These are phyloP conservation scores for Chaetomium cochliodes DNA, from an alignment of 495 filamentous ascomycete genomes.

Conservation along the genomic window DNA sequence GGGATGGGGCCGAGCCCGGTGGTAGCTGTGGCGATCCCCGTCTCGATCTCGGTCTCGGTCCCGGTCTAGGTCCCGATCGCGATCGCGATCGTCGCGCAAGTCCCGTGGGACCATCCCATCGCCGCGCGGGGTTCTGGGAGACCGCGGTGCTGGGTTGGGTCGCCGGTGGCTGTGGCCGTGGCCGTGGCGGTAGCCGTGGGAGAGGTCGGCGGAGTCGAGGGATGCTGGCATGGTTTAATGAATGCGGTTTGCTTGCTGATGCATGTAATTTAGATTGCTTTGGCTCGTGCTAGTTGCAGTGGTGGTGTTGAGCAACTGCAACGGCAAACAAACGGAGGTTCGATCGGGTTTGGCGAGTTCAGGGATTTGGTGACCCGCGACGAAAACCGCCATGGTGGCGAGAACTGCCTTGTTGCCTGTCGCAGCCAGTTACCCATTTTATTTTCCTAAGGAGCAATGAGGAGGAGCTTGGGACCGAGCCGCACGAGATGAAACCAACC, in stretches of 20 bases:
- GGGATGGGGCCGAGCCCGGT: background rate
- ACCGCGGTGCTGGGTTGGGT: background rate
- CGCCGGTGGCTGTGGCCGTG: background rate
- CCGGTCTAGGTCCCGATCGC: background rate
- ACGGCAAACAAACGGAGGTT: background rate
- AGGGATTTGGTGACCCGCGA: too few species aligned
- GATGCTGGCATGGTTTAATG: background rate
- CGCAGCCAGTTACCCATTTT: too few species aligned
- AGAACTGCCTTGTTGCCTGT: too few species aligned
- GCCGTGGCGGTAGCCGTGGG: background rate
- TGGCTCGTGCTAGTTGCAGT: background rate
- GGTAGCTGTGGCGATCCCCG: background rate
- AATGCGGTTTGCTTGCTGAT: background rate
- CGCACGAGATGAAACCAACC: too few species aligned
- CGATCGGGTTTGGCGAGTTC: background rate
- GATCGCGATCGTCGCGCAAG: background rate
- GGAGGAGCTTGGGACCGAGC: too few species aligned
- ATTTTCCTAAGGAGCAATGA: too few species aligned
- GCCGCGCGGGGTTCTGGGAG: background rate
- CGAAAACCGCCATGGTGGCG: too few species aligned
- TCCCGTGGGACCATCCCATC: background rate
- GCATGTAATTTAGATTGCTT: background rate
- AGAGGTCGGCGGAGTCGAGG: background rate
- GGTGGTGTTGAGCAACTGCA: background rate
- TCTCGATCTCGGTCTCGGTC: background rate